phyloP scores from a whole-genome alignment of 345 rosid genomes.

The Arabis hirsuta region DNA sequence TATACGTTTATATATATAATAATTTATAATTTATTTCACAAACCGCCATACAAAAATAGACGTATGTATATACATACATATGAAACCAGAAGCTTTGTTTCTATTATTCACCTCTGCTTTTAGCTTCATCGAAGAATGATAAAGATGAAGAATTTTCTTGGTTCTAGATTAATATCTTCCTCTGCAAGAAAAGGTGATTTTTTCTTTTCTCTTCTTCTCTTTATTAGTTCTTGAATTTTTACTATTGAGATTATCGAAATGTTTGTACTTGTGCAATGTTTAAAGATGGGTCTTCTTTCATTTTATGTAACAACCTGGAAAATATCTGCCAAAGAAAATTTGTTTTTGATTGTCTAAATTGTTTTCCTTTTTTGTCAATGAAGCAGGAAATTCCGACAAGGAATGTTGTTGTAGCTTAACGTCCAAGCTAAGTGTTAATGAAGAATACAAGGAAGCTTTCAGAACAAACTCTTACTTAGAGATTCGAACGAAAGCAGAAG shows the following conservation, averaged over 20 bases:
- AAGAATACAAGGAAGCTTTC: slow-evolving; percentile 85
- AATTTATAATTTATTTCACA: slow-evolving; percentile 19
- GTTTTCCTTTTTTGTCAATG: slow-evolving; percentile 28
- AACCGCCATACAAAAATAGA: slow-evolving; percentile 35
- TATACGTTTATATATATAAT: slow-evolving; percentile 8
- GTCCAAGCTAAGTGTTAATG: slow-evolving; percentile 58
- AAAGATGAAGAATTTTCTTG: slow-evolving; percentile 40
- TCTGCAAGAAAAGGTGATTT: slow-evolving; percentile 48
- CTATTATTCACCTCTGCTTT: slow-evolving; percentile 25
- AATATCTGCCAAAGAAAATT: background rate
- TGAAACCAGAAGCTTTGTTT: slow-evolving; percentile 16
- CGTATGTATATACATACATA: slow-evolving; percentile 23
- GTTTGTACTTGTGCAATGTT: background rate
- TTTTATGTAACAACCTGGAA: no score
- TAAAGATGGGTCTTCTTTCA: no score
- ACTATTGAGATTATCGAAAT: background rate
- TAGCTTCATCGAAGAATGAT: slow-evolving; percentile 41
- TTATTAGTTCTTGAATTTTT: slow-evolving; percentile 19
- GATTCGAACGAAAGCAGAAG: slow-evolving; percentile 63
- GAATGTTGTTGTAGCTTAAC: slow-evolving; percentile 46
- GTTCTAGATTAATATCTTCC: slow-evolving; percentile 39
- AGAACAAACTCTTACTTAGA: slow-evolving; percentile 80
- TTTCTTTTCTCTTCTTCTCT: slow-evolving; percentile 15
- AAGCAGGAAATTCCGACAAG: slow-evolving; percentile 49
- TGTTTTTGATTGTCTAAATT: background rate